Conservation (phyloP, 495 filamentous ascomycete species). For the Achaetomiella virescens region DNA sequence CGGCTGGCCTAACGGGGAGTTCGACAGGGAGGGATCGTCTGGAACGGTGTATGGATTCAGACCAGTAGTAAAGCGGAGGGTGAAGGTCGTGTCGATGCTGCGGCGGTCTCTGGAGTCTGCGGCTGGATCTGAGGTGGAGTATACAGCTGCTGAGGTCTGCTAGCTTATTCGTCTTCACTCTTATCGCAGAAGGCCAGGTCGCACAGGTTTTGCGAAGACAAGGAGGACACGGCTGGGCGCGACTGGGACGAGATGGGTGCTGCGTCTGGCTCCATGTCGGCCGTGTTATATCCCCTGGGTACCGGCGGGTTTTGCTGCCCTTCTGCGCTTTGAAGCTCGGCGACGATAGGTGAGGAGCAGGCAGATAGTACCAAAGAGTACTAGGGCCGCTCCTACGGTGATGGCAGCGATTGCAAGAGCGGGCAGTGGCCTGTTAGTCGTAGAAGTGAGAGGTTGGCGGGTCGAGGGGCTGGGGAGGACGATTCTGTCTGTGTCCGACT, state of each 20-base stretch:
- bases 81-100: conserved; percentile 13
- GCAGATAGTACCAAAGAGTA: not conserved
- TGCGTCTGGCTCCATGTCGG: not conserved
- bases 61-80: conserved; percentile 11
- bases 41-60: not conserved
- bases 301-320: conserved; percentile 3
- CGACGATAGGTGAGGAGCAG: not conserved
- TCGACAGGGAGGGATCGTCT: conserved; percentile 2
- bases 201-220: conserved; percentile 1
- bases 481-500: not conserved
- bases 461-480: not conserved
- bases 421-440: not conserved
- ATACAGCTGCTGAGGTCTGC: not conserved
- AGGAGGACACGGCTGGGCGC: not conserved
- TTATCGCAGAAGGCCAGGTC: not conserved
- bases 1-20: conserved; percentile 4
- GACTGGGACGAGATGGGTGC: not conserved
- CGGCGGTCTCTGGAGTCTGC: conserved; percentile 1
- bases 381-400: not conserved
- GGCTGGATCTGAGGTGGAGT: not conserved
- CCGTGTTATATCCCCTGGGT: not conserved
- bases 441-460: not conserved
- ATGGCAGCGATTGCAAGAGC: not conserved
- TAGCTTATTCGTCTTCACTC: not conserved
- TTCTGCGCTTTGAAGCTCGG: not conserved